Conservation (phyloP, 208 protist genomes). For the Histomonas meleagridis region DNA sequence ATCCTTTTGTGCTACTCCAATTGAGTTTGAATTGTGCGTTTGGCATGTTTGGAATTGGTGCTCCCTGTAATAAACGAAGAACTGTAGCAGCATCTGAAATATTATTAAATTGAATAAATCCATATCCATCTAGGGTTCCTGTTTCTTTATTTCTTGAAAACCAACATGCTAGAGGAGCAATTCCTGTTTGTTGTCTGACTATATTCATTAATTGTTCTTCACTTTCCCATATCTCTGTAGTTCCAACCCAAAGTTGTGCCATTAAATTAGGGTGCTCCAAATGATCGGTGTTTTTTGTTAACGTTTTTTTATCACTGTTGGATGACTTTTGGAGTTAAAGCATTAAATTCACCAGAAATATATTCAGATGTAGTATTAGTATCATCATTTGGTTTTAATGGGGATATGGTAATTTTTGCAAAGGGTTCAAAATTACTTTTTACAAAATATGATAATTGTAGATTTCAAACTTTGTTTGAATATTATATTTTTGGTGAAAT, state of each 20-base stretch:
- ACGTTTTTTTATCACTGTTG: too few relatives aligned
- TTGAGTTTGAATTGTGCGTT: background rate
- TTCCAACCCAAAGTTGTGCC: conserved; percentile 33
- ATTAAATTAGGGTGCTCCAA: too few relatives aligned
- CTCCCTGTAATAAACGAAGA: background rate
- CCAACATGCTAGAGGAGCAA: background rate
- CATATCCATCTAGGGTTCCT: background rate
- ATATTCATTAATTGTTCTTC: background rate
- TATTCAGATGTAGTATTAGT: too few relatives aligned
- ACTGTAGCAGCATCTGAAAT: background rate
- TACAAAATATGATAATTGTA: too few relatives aligned
- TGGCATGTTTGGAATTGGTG: background rate
- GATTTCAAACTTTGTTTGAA: too few relatives aligned
- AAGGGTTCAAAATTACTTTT: too few relatives aligned
- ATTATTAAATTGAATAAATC: background rate
- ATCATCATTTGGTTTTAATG: too few relatives aligned
- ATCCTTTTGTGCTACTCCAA: background rate
- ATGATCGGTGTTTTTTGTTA: too few relatives aligned
- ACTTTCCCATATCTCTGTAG: conserved; percentile 1
- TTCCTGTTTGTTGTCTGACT: background rate
- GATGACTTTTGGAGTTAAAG: too few relatives aligned
- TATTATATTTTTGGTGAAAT: conserved; percentile 3
- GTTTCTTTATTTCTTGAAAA: background rate
- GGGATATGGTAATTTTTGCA: too few relatives aligned
- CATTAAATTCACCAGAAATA: too few relatives aligned